phyloP scores from a whole-genome alignment of 2,329 filamentous ascomycete species.

The Decorospora gaudefroyi region DNA sequence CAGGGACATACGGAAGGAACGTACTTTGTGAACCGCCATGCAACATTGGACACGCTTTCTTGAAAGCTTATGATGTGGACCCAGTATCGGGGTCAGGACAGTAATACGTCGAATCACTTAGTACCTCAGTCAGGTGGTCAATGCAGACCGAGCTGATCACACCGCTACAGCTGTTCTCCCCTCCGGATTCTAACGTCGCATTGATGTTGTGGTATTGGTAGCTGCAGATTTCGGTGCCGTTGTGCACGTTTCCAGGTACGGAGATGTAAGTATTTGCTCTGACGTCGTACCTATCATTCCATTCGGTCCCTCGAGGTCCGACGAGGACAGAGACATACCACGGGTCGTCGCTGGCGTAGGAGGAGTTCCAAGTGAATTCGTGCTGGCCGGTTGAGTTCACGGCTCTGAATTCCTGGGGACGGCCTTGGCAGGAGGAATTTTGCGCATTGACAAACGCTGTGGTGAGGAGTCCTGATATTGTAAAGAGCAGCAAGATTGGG shows the following conservation, averaged over 20 bases:
- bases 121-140: constrained; percentile 1
- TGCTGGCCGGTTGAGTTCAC: too few relatives aligned
- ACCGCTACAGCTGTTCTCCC: constrained; percentile 5
- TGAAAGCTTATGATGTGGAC: constrained; percentile 5
- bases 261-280: constrained; percentile 5
- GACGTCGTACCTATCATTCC: neutral
- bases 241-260: constrained; percentile 2
- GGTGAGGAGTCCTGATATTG: constrained; percentile 6
- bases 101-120: neutral
- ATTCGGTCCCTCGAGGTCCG: constrained; percentile 3
- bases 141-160: constrained; percentile 4
- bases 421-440: neutral
- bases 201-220: constrained; percentile 2
- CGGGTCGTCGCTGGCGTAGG: too few relatives aligned
- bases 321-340: too few relatives aligned
- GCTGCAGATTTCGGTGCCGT: constrained; percentile 3
- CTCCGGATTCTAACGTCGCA: constrained; percentile 7
- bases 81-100: constrained; percentile 1
- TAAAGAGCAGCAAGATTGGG: constrained; percentile 5
- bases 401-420: neutral
- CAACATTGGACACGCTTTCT: constrained; percentile 2
- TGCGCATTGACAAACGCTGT: constrained; percentile 3
- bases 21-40: constrained; percentile 3
- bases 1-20: constrained; percentile 1
- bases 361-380: too few relatives aligned